These are phyloP conservation scores for Priceomyces haplophilus DNA, from an alignment of 805 yeast species.

Conservation along the genomic window DNA sequence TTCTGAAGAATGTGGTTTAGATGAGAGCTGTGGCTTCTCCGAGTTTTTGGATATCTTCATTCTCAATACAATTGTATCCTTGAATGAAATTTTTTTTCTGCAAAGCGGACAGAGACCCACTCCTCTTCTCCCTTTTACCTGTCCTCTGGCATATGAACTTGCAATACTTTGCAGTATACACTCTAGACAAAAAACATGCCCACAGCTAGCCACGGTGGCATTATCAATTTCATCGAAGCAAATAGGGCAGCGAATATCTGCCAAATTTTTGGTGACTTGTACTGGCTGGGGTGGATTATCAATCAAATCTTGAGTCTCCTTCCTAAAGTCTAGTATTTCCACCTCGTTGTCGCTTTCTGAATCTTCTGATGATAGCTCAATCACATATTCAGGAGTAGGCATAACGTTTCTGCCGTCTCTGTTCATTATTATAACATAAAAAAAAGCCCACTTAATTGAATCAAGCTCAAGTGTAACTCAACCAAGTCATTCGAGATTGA, in stretches of 20 bases:
- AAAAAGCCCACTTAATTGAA: not conserved
- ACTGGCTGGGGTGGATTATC: slow-evolving; percentile 22
- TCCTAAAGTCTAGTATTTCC: slow-evolving; percentile 35
- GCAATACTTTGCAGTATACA: slow-evolving; percentile 41
- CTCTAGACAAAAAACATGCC: slow-evolving; percentile 42
- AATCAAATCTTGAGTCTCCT: slow-evolving; percentile 34
- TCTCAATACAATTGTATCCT: slow-evolving; percentile 29
- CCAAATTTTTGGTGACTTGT: slow-evolving; percentile 27
- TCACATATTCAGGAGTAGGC: slow-evolving; percentile 15
- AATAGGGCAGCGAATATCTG: slow-evolving; percentile 41
- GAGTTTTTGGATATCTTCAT: slow-evolving; percentile 14
- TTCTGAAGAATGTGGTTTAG: slow-evolving; percentile 2
- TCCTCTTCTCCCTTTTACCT: slow-evolving; percentile 34
- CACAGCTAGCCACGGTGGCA: slow-evolving; percentile 43
- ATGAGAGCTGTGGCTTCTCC: slow-evolving; percentile 14
- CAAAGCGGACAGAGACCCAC: slow-evolving; percentile 45
- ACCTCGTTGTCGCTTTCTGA: slow-evolving; percentile 34
- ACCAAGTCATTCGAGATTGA: not conserved
- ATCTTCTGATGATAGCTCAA: slow-evolving; percentile 20
- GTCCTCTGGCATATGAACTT: slow-evolving; percentile 42
- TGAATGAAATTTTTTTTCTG: slow-evolving; percentile 36
- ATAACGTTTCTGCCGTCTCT: slow-evolving; percentile 3
- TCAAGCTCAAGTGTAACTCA: not conserved
- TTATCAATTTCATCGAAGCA: slow-evolving; percentile 40
- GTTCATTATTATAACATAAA: too few relatives aligned